These are phyloP conservation scores for Gamsiella multidivaricata DNA, from an alignment of 192 early-diverging fungal genomes.

Conservation along the genomic window DNA sequence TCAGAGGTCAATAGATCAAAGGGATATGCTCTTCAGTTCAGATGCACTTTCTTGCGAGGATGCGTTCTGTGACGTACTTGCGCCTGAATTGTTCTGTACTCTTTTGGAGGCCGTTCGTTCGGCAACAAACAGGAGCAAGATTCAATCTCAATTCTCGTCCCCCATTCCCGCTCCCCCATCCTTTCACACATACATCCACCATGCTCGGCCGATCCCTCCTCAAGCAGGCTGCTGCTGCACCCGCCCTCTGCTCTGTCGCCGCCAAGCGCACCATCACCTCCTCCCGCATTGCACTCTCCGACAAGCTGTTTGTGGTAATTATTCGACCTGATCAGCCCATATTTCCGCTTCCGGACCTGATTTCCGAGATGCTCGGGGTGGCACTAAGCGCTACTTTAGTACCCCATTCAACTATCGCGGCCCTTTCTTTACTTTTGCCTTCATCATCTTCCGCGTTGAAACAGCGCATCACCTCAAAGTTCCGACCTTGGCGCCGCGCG, in stretches of 20 bases:
- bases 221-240: slow-evolving; percentile 54
- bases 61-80: no score
- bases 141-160: not conserved
- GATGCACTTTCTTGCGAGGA: no score
- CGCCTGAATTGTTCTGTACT: no score
- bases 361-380: slow-evolving; percentile 30
- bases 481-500: not conserved
- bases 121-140: no score
- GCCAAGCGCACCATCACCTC: slow-evolving; percentile 58
- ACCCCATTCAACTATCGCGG: not conserved
- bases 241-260: slow-evolving; percentile 35
- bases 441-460: not conserved
- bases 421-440: not conserved
- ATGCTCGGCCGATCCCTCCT: slow-evolving; percentile 56
- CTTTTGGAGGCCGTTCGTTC: no score
- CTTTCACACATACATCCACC: slow-evolving; percentile 4
- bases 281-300: slow-evolving; percentile 59
- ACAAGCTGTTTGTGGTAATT: slow-evolving; percentile 70
- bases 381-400: not conserved
- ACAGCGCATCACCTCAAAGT: no score
- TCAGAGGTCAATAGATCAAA: no score
- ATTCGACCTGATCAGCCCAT: slow-evolving; percentile 2
- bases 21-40: no score
- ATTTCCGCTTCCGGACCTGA: slow-evolving; percentile 35
- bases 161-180: not conserved